These are phyloP conservation scores for Juncus effusus DNA, from an alignment of 176 grass and related monocot species.

Conservation along the genomic window DNA sequence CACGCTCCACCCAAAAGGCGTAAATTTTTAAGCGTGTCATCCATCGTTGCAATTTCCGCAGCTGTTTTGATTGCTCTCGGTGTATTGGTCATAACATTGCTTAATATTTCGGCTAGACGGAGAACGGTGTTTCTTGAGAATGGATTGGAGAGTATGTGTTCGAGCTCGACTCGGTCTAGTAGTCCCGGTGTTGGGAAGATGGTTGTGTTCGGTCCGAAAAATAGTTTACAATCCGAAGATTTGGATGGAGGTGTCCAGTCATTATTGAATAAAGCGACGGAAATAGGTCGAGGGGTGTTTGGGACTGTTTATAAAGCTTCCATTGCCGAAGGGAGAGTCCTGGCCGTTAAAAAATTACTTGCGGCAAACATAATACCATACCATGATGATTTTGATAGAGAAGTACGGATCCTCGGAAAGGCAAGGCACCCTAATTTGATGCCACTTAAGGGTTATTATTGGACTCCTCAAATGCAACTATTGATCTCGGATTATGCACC, in stretches of 20 bases:
- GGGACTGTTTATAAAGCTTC: constrained; percentile 65
- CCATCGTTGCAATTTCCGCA: constrained; percentile 78
- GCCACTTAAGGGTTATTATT: constrained; percentile 87
- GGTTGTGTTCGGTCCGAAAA: constrained; percentile 59
- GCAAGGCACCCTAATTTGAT: constrained; percentile 71
- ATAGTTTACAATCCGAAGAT: constrained; percentile 67
- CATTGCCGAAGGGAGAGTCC: constrained; percentile 37
- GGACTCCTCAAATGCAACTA: constrained; percentile 84
- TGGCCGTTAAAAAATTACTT: constrained; percentile 66
- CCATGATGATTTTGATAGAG: constrained; percentile 77
- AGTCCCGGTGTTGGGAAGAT: constrained; percentile 61
- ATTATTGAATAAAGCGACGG: constrained; percentile 65
- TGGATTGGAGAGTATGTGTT: constrained; percentile 52
- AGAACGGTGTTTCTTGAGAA: constrained; percentile 32
- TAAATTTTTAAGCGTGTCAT: constrained; percentile 67
- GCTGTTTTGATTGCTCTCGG: constrained; percentile 60
- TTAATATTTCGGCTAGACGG: constrained; percentile 66
- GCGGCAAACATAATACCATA: constrained; percentile 46
- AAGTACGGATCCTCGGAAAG: constrained; percentile 79
- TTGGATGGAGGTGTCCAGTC: constrained; percentile 57
- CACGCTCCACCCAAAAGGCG: constrained; percentile 21
- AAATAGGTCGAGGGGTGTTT: constrained; percentile 56
- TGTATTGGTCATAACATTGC: constrained; percentile 52
- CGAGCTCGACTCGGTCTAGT: constrained; percentile 31
- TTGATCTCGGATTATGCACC: constrained; percentile 70